phyloP scores from a whole-genome alignment of 805 yeast genomes.

The Hermanozyma aechmeae region DNA sequence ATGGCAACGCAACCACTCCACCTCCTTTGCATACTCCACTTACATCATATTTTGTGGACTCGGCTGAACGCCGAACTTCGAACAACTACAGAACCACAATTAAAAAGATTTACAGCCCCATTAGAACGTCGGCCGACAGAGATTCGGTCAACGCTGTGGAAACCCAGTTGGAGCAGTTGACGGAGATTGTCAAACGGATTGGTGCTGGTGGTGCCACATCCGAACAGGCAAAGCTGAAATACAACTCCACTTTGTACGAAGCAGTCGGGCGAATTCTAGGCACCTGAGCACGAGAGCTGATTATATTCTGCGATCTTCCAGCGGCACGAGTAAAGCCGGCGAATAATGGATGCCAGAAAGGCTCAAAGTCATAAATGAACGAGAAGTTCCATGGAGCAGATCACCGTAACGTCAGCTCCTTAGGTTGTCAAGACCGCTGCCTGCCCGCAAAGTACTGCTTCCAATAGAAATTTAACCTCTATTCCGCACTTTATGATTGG shows the following conservation, averaged over 20 bases:
- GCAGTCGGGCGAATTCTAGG: conserved; percentile 5
- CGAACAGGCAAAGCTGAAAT: conserved; percentile 6
- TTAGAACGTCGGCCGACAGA: conserved; percentile 22
- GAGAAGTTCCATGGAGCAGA: too few relatives aligned
- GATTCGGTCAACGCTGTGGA: conserved; percentile 19
- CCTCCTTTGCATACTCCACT: conserved; percentile 5
- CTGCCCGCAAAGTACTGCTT: too few relatives aligned
- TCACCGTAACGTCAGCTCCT: too few relatives aligned
- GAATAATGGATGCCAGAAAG: too few relatives aligned
- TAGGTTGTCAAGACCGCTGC: too few relatives aligned
- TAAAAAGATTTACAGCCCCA: conserved; percentile 27
- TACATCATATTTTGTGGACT: conserved; percentile 4
- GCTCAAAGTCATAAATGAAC: too few relatives aligned
- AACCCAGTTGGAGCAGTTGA: conserved; percentile 18
- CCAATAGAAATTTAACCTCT: too few relatives aligned
- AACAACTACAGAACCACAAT: conserved; percentile 30
- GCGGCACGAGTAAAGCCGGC: too few relatives aligned
- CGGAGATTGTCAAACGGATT: conserved; percentile 7
- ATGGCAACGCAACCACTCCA: not conserved
- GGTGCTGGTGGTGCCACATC: conserved; percentile 3
- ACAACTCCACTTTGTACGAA: conserved; percentile 9
- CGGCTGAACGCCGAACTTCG: conserved; percentile 2
- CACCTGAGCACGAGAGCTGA: too few relatives aligned
- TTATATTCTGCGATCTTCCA: too few relatives aligned
- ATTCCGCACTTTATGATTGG: too few relatives aligned